Evolutionary conservation across 805 yeast genomes (phyloP).

Genomic region (Saccharomycopsis selenospora): DNA sequence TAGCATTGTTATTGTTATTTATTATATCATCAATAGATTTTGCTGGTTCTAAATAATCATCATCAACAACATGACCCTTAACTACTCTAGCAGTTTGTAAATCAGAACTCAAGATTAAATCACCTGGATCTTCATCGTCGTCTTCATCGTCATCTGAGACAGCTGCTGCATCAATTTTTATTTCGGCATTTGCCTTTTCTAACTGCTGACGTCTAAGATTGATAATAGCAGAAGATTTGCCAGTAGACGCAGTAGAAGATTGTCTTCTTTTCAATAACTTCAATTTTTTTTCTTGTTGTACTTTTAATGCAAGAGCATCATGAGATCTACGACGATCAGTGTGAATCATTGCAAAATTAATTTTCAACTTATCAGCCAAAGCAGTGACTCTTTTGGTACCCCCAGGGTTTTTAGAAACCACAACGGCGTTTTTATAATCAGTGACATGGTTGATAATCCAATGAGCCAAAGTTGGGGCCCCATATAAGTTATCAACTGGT

Average conservation of each 20-base stretch:
- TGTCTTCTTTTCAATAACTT: slow-evolving; percentile 39
- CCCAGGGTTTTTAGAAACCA: slow-evolving; percentile 98
- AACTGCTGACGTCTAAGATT: slow-evolving; percentile 28
- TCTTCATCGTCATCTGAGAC: slow-evolving; percentile 27
- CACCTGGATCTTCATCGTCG: slow-evolving; percentile 54
- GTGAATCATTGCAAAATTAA: slow-evolving; percentile 97
- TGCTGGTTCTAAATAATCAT: slow-evolving; percentile 66
- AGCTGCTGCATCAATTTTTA: slow-evolving; percentile 13
- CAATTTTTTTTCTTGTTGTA: slow-evolving; percentile 30
- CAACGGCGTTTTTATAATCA: slow-evolving; percentile 83
- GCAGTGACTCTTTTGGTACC: slow-evolving; percentile 98
- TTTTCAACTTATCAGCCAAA: slow-evolving; percentile 91
- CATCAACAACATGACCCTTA: slow-evolving; percentile 94
- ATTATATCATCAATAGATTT: background rate
- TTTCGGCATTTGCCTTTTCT: slow-evolving; percentile 11
- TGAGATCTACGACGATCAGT: slow-evolving; percentile 92
- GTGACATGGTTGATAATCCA: slow-evolving; percentile 92
- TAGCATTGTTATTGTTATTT: background rate
- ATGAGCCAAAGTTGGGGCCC: slow-evolving; percentile 91
- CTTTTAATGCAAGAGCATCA: slow-evolving; percentile 42
- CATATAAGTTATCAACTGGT: slow-evolving; percentile 94
- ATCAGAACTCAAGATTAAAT: slow-evolving; percentile 64
- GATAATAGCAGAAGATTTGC: slow-evolving; percentile 33
- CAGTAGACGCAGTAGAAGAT: slow-evolving; percentile 41
- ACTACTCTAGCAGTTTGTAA: slow-evolving; percentile 94